Conservation (phyloP, 306 rosid species). For the Crotalaria pallida region DNA sequence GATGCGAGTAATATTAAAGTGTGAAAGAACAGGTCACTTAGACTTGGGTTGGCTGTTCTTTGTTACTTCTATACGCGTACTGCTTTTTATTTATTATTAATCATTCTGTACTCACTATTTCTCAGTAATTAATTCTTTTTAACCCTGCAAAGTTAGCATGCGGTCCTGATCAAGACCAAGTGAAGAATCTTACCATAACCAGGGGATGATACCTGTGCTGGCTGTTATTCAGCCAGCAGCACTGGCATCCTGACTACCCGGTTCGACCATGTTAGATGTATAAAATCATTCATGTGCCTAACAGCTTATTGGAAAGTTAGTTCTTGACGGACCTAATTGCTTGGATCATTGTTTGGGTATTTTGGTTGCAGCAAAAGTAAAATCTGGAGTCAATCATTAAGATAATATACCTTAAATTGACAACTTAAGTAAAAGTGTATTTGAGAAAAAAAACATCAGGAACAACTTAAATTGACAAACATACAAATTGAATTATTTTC, state of each 20-base stretch:
- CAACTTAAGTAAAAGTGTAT: background rate
- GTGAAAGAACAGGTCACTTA: background rate
- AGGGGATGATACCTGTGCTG: background rate
- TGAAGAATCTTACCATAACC: background rate
- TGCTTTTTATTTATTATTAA: background rate
- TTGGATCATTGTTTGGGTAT: background rate
- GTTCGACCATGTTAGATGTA: background rate
- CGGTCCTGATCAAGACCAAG: background rate
- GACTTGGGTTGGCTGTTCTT: background rate
- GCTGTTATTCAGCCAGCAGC: background rate
- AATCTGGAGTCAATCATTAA: background rate
- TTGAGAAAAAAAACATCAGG: background rate
- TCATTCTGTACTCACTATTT: background rate
- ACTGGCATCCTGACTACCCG: background rate
- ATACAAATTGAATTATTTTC: slow-evolving; percentile 7
- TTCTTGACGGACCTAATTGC: too few relatives aligned
- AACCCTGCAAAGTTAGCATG: background rate
- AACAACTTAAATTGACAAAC: background rate
- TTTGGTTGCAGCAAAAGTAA: background rate
- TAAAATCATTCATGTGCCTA: too few relatives aligned
- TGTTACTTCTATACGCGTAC: background rate
- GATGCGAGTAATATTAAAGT: background rate
- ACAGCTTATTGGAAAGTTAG: too few relatives aligned
- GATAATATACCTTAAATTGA: too few relatives aligned
- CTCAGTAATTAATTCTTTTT: background rate